A percentile compares a stretch with the other conserved stretches of the same genome.
phyloP scores from a whole-genome alignment of 192 early-diverging fungal genomes.

The Backusella macrospora region DNA sequence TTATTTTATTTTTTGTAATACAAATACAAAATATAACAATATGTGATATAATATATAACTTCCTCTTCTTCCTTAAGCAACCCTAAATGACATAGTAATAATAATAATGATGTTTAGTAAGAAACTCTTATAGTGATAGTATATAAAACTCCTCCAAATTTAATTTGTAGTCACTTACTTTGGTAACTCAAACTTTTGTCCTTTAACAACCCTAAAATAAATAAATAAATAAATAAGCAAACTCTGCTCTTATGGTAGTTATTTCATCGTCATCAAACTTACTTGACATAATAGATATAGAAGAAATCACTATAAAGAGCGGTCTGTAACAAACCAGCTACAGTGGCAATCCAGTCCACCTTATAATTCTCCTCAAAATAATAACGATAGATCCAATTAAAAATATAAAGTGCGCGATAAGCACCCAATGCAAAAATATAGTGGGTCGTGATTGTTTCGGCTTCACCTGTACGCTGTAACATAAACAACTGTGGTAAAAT shows the following conservation, averaged over 20 bases:
- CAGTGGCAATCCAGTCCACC: slow-evolving; percentile 81
- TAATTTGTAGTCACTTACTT: slow-evolving; percentile 27
- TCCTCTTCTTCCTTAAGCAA: background rate
- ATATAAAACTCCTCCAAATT: too few relatives aligned
- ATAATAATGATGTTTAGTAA: background rate
- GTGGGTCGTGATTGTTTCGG: slow-evolving; percentile 98
- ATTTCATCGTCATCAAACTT: slow-evolving; percentile 23
- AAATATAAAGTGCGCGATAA: slow-evolving; percentile 84
- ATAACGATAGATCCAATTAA: slow-evolving; percentile 97
- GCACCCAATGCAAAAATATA: slow-evolving; percentile 97
- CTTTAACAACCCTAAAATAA: slow-evolving; percentile 63
- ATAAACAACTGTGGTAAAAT: slow-evolving; percentile 99
- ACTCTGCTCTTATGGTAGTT: background rate
- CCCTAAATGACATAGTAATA: background rate
- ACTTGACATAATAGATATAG: slow-evolving; percentile 91
- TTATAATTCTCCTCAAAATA: slow-evolving; percentile 6
- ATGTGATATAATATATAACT: background rate
- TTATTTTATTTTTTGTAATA: background rate
- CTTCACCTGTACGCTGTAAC: slow-evolving; percentile 93
- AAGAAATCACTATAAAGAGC: slow-evolving; percentile 97
- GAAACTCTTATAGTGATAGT: too few relatives aligned
- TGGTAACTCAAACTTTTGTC: slow-evolving; percentile 72
- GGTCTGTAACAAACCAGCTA: slow-evolving; percentile 93
- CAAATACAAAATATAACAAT: background rate
- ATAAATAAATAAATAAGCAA: background rate